phyloP scores from a whole-genome alignment of 495 filamentous ascomycete genomes.

The Hyphodiscus hymeniophilus region DNA sequence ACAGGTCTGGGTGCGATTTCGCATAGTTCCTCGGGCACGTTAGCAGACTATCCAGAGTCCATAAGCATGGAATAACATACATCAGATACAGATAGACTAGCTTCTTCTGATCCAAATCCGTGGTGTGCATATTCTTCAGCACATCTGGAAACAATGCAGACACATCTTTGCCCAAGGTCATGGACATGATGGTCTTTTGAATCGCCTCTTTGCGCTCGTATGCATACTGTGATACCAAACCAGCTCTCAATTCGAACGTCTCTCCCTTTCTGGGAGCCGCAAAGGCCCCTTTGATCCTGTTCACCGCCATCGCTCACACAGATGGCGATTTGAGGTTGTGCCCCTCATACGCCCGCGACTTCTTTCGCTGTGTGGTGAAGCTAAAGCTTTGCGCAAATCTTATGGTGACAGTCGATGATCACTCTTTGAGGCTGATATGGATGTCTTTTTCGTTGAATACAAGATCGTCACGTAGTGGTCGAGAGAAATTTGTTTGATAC shows the following conservation, averaged over 20 bases:
- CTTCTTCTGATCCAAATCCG: constrained; percentile 97
- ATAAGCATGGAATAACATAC: too few species aligned
- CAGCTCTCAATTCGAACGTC: constrained; percentile 94
- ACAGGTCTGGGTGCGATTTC: constrained; percentile 98
- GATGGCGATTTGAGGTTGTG: constrained; percentile 21
- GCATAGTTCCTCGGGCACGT: constrained; percentile 78
- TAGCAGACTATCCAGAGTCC: constrained; percentile 1
- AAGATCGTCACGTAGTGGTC: not conserved
- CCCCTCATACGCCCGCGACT: constrained; percentile 23
- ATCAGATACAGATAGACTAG: constrained; percentile 98
- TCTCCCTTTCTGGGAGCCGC: constrained; percentile 88
- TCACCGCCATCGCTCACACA: constrained; percentile 70
- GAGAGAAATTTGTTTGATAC: not conserved
- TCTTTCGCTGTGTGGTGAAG: constrained; percentile 9
- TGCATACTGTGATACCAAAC: constrained; percentile 97
- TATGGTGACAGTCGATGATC: not conserved
- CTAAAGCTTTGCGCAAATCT: constrained; percentile 4
- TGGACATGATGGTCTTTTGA: constrained; percentile 99
- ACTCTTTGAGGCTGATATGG: not conserved
- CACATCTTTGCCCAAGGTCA: constrained; percentile 98
- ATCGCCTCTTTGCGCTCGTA: constrained; percentile 99
- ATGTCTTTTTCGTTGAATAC: not conserved
- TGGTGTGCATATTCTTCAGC: constrained; percentile 96
- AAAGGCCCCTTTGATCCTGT: constrained; percentile 91
- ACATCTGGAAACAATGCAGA: constrained; percentile 97